Conservation (phyloP, 495 filamentous ascomycete genomes). For the Podospora comata region DNA sequence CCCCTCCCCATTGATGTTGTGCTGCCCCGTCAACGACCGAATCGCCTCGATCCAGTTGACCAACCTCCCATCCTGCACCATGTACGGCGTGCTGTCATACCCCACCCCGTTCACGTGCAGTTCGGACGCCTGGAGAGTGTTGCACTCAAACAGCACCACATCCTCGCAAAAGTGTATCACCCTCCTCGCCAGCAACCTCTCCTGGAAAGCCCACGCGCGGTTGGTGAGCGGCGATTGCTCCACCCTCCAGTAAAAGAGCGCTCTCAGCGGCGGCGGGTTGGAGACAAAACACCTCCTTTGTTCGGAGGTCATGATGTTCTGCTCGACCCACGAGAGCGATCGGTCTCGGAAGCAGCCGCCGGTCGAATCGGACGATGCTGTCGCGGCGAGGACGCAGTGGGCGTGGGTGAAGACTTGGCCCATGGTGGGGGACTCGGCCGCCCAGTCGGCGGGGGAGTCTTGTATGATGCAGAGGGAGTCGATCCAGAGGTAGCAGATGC, state of each 20-base stretch:
- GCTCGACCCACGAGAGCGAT: neutral
- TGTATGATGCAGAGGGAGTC: neutral
- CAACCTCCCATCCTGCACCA: conserved; percentile 5
- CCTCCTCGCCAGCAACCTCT: conserved; percentile 29
- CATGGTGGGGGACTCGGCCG: conserved; percentile 9
- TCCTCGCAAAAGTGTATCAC: conserved; percentile 26
- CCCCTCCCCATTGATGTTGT: neutral
- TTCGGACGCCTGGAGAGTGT: conserved; percentile 12
- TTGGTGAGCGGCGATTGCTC: conserved; percentile 5
- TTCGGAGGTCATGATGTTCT: conserved; percentile 1
- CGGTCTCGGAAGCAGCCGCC: conserved; percentile 6
- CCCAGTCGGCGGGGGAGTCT: conserved; percentile 3
- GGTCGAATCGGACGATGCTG: conserved; percentile 8
- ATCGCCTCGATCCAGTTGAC: conserved; percentile 7
- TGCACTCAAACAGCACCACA: conserved; percentile 35
- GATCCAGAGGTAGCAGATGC: neutral
- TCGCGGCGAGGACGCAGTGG: conserved; percentile 8
- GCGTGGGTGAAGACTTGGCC: conserved; percentile 9
- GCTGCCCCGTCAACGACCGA: neutral
- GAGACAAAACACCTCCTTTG: neutral
- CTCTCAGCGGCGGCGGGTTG: neutral
- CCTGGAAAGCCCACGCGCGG: conserved; percentile 36
- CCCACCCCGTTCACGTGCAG: neutral
- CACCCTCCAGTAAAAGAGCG: conserved; percentile 7
- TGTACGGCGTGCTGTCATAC: conserved; percentile 10